Conservation (phyloP, 495 filamentous ascomycete species). For the Staphylotrichum longicolle region DNA sequence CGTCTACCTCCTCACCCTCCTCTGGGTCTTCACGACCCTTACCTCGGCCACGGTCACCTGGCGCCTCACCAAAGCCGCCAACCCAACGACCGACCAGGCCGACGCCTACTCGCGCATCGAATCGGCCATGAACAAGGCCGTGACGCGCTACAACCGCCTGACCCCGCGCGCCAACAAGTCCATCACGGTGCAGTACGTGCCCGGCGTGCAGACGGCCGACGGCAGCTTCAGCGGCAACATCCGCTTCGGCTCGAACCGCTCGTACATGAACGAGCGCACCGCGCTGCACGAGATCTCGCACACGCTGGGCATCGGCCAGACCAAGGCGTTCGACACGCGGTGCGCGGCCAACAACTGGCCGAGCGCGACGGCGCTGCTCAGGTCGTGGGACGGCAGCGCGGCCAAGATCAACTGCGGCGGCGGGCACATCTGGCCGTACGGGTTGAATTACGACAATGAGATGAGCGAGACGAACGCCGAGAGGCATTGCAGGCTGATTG, state of each 20-base stretch:
- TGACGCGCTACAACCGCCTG: constrained; percentile 38
- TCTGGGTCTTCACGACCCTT: constrained; percentile 26
- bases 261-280: constrained; percentile 48
- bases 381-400: constrained; percentile 37
- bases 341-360: constrained; percentile 43
- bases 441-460: constrained; percentile 45
- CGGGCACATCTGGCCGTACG: constrained; percentile 46
- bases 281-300: constrained; percentile 48
- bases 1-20: constrained; percentile 29
- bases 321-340: constrained; percentile 35
- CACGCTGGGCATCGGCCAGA: constrained; percentile 45
- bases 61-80: constrained; percentile 31
- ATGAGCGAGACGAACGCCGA: constrained; percentile 42
- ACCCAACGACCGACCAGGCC: constrained; percentile 39
- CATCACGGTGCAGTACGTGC: constrained; percentile 39
- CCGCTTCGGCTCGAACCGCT: constrained; percentile 42
- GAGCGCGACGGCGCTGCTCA: constrained; percentile 35
- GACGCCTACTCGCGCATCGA: constrained; percentile 43
- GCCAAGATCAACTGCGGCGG: constrained; percentile 47
- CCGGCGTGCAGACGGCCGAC: constrained; percentile 43
- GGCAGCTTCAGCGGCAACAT: constrained; percentile 46
- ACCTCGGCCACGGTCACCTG: constrained; percentile 36
- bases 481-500: constrained; percentile 38
- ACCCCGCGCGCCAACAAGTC: constrained; percentile 34
- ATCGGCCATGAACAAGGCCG: constrained; percentile 37